phyloP scores from a whole-genome alignment of 805 yeast genomes.

The Groenewaldozyma salmanticensis region DNA sequence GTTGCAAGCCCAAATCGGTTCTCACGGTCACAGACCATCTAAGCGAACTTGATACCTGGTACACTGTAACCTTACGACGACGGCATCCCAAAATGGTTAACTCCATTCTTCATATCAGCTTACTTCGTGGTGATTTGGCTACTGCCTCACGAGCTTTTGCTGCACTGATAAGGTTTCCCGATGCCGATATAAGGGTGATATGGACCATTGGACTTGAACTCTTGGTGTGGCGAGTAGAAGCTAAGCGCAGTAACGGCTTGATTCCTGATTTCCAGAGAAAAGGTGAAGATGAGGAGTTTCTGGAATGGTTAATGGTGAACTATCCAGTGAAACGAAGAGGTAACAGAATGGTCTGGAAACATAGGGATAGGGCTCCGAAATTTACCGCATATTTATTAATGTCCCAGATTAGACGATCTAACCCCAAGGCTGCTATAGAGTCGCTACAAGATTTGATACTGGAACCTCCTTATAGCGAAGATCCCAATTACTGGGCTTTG shows the following conservation, averaged over 20 bases:
- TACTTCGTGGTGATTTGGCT: constrained; percentile 11
- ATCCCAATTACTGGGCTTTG: constrained; percentile 13
- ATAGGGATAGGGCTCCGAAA: constrained; percentile 8
- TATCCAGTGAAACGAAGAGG: constrained; percentile 8
- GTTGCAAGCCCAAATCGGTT: background rate
- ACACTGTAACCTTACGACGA: constrained; percentile 3
- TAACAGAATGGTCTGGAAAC: constrained; percentile 1
- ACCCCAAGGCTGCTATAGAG: constrained; percentile 14
- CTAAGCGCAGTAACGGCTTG: constrained; percentile 8
- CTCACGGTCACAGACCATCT: background rate
- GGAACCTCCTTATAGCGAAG: constrained; percentile 14
- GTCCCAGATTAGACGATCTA: constrained; percentile 11
- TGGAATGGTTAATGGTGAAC: constrained; percentile 18
- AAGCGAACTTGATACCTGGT: constrained; percentile 1
- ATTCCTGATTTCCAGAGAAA: constrained; percentile 1
- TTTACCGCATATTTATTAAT: constrained; percentile 9
- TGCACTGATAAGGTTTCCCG: constrained; percentile 10
- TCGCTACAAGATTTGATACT: constrained; percentile 15
- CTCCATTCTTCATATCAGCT: constrained; percentile 9
- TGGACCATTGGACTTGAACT: constrained; percentile 19
- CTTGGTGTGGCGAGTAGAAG: constrained; percentile 15
- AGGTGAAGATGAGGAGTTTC: constrained; percentile 15
- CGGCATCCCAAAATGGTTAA: constrained; percentile 10
- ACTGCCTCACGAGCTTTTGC: constrained; percentile 15
- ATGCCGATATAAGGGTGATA: constrained; percentile 11